phyloP scores from a whole-genome alignment of 768 basidiomycete genomes.

The Suillus subluteus region DNA sequence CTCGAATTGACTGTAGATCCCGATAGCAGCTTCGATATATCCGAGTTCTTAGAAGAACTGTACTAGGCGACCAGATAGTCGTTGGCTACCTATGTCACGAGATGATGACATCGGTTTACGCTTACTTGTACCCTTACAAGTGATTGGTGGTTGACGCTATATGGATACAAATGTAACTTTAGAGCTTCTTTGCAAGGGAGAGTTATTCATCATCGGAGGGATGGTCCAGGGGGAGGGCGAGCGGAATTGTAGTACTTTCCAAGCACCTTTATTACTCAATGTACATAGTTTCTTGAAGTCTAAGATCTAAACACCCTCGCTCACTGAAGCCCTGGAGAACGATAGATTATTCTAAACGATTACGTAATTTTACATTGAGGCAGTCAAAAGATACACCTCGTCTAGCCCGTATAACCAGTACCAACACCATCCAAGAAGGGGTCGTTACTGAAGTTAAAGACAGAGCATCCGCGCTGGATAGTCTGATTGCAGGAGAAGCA shows the following conservation, averaged over 20 bases:
- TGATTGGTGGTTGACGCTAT: neutral
- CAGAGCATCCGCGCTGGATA: slow-evolving; percentile 34
- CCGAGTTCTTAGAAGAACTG: no score
- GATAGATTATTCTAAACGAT: neutral
- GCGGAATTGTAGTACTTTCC: no score
- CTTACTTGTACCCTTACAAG: neutral
- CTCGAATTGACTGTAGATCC: neutral
- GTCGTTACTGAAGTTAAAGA: slow-evolving; percentile 32
- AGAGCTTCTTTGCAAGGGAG: neutral
- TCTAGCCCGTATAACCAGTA: neutral
- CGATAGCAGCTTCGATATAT: no score
- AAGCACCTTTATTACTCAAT: neutral
- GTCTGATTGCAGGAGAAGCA: slow-evolving; percentile 39
- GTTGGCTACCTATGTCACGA: neutral
- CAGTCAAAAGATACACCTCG: neutral
- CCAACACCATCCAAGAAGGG: slow-evolving; percentile 25
- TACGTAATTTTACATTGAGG: neutral
- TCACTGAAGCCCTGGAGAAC: neutral
- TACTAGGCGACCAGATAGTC: neutral
- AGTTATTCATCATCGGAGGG: neutral
- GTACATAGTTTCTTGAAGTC: no score
- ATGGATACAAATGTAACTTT: neutral
- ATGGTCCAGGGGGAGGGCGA: neutral
- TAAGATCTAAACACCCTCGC: neutral
- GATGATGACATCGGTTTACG: neutral